Conservation (phyloP, 202 grass and related monocot genomes). For the Digitaria exilis region DNA sequence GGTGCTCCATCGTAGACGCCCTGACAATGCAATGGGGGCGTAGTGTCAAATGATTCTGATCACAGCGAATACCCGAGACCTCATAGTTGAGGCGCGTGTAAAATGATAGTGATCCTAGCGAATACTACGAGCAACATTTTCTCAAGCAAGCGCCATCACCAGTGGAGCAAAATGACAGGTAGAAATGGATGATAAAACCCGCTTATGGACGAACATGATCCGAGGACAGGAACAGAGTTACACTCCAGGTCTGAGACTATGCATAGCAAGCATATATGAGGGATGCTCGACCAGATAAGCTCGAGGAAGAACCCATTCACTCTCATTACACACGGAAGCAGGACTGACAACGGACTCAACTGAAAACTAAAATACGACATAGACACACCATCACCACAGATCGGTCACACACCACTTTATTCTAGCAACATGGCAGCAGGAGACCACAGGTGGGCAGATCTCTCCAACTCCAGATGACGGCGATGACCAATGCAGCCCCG, state of each 20-base stretch:
- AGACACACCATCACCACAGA: constrained; percentile 26
- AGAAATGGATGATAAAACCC: neutral
- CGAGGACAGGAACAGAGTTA: neutral
- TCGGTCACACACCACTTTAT: constrained; percentile 43
- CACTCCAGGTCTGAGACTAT: neutral
- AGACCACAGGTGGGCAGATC: constrained; percentile 13
- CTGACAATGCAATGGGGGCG: too few relatives aligned
- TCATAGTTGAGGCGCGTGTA: too few relatives aligned
- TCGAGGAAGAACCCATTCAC: neutral
- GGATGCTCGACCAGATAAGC: constrained; percentile 18
- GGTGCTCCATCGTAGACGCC: too few relatives aligned
- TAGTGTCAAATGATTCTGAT: too few relatives aligned
- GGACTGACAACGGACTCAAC: neutral
- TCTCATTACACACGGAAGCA: constrained; percentile 2
- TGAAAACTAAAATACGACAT: constrained; percentile 24
- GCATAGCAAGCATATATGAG: neutral
- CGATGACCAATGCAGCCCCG: constrained; percentile 40
- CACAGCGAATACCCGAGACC: too few relatives aligned
- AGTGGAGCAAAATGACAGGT: neutral
- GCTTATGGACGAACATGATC: constrained; percentile 2
- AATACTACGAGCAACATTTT: neutral
- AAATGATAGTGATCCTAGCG: too few relatives aligned
- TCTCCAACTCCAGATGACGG: constrained; percentile 30
- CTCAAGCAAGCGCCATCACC: too few relatives aligned
- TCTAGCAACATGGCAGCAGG: constrained; percentile 33